These are phyloP conservation scores for Cephalotrichum gorgonifer DNA, from an alignment of 2,329 filamentous ascomycete species.

Conservation along the genomic window DNA sequence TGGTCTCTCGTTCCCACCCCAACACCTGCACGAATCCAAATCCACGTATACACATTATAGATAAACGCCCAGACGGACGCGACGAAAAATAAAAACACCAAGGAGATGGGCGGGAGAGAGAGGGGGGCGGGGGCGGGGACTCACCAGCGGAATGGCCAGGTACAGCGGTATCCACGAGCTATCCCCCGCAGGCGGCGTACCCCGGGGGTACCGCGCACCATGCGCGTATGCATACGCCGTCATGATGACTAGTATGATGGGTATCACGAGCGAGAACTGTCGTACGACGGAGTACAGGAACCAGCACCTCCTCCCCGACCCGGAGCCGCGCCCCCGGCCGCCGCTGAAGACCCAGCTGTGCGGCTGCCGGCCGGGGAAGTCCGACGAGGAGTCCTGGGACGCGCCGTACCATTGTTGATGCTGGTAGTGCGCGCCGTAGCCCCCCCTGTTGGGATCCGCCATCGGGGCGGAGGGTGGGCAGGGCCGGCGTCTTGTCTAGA, in stretches of 20 bases:
- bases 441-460: neutral
- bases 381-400: too few species aligned
- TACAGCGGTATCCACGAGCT: constrained; percentile 1
- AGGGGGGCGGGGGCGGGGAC: neutral
- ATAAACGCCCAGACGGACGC: too few species aligned
- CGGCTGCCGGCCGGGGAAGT: neutral
- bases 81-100: too few species aligned
- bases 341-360: neutral
- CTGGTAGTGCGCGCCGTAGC: neutral
- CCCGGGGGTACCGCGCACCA: neutral
- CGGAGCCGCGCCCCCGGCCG: too few species aligned
- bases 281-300: neutral
- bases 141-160: neutral
- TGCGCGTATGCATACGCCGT: neutral
- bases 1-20: neutral
- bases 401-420: too few species aligned
- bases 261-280: constrained; percentile 1
- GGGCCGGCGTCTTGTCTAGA: too few species aligned
- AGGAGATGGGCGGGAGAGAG: neutral
- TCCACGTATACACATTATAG: too few species aligned
- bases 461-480: too few species aligned
- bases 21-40: too few species aligned
- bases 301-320: neutral
- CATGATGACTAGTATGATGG: constrained; percentile 1
- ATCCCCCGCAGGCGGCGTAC: neutral